Evolutionary conservation across 345 rosid species (phyloP).

Genomic region (Eucalyptus curtisii): DNA sequence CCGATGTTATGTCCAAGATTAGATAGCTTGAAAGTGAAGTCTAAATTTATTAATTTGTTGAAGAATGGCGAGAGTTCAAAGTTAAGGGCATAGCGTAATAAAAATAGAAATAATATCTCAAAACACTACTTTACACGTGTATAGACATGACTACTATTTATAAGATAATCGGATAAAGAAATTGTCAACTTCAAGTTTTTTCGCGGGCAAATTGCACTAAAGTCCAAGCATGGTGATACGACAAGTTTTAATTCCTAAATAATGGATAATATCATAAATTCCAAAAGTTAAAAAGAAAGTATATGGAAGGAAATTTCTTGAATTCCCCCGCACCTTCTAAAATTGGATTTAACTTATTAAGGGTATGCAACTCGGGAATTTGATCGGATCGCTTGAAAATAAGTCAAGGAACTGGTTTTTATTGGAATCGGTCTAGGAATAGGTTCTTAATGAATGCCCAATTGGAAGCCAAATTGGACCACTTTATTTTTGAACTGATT

Average conservation of each 20-base stretch:
- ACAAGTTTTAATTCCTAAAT: not conserved
- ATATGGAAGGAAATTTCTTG: not conserved
- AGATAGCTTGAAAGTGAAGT: not conserved
- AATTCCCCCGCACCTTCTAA: not conserved
- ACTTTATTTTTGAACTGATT: too few species aligned
- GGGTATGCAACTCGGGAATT: fast-evolving
- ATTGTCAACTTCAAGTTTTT: not conserved
- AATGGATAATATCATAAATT: not conserved
- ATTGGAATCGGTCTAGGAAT: fast-evolving
- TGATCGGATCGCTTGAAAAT: fast-evolving
- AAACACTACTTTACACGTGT: not conserved
- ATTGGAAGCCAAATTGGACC: fast-evolving
- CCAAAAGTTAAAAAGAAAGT: not conserved
- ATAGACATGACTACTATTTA: not conserved
- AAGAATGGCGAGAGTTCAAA: not conserved
- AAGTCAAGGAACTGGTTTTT: fast-evolving
- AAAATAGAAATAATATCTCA: not conserved
- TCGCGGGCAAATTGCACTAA: fast-evolving
- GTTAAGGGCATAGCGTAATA: not conserved
- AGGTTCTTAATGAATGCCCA: too few species aligned
- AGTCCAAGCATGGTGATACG: fast-evolving
- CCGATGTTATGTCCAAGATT: not conserved
- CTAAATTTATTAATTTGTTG: not conserved
- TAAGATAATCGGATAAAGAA: not conserved
- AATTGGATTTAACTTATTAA: fast-evolving